Conservation (phyloP, 2,329 filamentous ascomycete genomes). For the Boeremia lycopersici region DNA sequence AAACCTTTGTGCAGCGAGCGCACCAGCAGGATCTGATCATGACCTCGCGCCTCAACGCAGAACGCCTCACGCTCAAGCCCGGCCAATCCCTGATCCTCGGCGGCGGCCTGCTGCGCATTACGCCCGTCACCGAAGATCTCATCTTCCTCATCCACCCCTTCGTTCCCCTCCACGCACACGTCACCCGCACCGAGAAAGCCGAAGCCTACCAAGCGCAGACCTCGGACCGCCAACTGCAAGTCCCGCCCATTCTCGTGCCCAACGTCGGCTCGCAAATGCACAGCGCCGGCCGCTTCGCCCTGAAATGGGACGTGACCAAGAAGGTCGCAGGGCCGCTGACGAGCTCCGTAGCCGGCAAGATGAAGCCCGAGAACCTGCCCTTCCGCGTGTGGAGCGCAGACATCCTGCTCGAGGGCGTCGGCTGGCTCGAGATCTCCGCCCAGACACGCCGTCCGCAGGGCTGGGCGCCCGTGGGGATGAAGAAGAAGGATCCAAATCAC, state of each 20-base stretch:
- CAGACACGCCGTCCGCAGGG: conserved; percentile 67
- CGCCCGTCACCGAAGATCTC: conserved; percentile 68
- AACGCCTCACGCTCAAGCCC: conserved; percentile 74
- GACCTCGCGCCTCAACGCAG: conserved; percentile 74
- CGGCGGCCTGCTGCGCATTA: conserved; percentile 86
- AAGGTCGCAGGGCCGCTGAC: conserved; percentile 76
- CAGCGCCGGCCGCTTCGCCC: conserved; percentile 72
- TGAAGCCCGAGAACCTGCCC: conserved; percentile 72
- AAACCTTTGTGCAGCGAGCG: conserved; percentile 70
- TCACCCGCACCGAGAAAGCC: conserved; percentile 82
- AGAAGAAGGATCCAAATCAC: conserved; percentile 52
- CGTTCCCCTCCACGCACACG: conserved; percentile 75
- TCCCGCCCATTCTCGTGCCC: conserved; percentile 65
- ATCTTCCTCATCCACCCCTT: conserved; percentile 86
- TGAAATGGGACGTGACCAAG: conserved; percentile 84
- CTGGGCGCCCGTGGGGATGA: conserved; percentile 50
- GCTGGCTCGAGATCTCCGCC: conserved; percentile 87
- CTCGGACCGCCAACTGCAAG: conserved; percentile 61
- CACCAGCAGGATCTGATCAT: conserved; percentile 75
- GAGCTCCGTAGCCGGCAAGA: conserved; percentile 64
- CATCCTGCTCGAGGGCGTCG: conserved; percentile 87
- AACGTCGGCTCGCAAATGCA: conserved; percentile 44
- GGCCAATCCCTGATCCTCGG: conserved; percentile 79
- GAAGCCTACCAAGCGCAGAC: conserved; percentile 68
- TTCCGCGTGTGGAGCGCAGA: conserved; percentile 83